phyloP scores from a whole-genome alignment of 352 stramenopile genomes.

The Thalassiosira oceanica region DNA sequence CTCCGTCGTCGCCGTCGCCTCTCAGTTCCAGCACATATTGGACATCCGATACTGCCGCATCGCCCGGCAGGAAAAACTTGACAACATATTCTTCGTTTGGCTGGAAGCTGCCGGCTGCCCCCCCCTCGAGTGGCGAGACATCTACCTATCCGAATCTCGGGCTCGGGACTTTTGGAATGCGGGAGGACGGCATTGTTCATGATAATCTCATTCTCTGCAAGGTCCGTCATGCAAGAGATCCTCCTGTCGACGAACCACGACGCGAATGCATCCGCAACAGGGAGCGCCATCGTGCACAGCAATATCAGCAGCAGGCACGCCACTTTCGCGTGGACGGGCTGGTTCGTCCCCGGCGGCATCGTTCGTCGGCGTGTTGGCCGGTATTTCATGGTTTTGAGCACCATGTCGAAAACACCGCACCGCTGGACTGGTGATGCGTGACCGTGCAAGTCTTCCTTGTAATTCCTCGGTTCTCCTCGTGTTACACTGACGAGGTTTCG shows the following conservation, averaged over 20 bases:
- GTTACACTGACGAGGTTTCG: no score
- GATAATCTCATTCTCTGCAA: slow-evolving; percentile 27
- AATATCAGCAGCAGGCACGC: no score
- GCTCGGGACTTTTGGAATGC: slow-evolving; percentile 1
- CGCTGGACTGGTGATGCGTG: no score
- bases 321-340: no score
- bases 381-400: no score
- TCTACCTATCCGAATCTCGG: slow-evolving; percentile 6
- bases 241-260: slow-evolving; percentile 36
- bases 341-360: no score
- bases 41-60: slow-evolving; percentile 7
- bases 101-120: not conserved
- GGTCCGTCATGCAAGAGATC: slow-evolving; percentile 28
- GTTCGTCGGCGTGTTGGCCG: no score
- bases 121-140: slow-evolving; percentile 6
- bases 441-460: no score
- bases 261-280: slow-evolving; percentile 11
- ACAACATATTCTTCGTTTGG: slow-evolving; percentile 9
- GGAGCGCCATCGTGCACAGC: not conserved
- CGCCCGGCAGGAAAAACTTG: slow-evolving; percentile 11
- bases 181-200: slow-evolving; percentile 24
- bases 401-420: no score
- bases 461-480: no score
- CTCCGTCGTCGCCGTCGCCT: not conserved
- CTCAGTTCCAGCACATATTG: slow-evolving; percentile 36